A percentile compares a stretch with the other conserved stretches of the same genome.
Conservation (phyloP, 306 rosid genomes). For the Psophocarpus tetragonolobus region DNA sequence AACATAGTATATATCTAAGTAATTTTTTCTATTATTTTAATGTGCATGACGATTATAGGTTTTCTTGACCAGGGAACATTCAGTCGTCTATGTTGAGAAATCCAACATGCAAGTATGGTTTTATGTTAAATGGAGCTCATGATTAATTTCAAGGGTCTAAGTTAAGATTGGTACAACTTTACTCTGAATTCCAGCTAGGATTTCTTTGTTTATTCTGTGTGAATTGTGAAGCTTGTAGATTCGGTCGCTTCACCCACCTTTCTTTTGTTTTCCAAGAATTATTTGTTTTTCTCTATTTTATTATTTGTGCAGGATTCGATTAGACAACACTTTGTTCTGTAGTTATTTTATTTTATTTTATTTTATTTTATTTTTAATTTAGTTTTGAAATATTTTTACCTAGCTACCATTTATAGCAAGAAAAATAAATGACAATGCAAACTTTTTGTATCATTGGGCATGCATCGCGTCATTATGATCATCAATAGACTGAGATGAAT, state of each 20-base stretch:
- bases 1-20: too few species aligned
- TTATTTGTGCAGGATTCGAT: not conserved
- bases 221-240: slow-evolving; percentile 16
- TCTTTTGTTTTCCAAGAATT: slow-evolving; percentile 16
- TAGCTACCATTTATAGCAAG: not conserved
- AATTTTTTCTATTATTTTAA: slow-evolving; percentile 39
- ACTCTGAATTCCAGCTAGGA: slow-evolving; percentile 41
- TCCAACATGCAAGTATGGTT: slow-evolving; percentile 26
- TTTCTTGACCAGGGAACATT: slow-evolving; percentile 45
- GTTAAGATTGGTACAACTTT: slow-evolving; percentile 4
- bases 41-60: slow-evolving; percentile 22
- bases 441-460: too few species aligned
- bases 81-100: slow-evolving; percentile 31
- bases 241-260: not conserved
- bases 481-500: too few species aligned
- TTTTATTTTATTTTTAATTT: not conserved
- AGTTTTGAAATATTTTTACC: not conserved
- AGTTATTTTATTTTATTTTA: not conserved
- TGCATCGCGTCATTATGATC: too few species aligned
- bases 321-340: not conserved
- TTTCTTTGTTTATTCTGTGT: slow-evolving; percentile 9
- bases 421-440: not conserved
- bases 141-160: slow-evolving; percentile 41
- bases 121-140: slow-evolving; percentile 27
- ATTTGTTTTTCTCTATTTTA: not conserved